Evolutionary conservation across 805 yeast species (phyloP).

Genomic region (Nakazawaea populi): DNA sequence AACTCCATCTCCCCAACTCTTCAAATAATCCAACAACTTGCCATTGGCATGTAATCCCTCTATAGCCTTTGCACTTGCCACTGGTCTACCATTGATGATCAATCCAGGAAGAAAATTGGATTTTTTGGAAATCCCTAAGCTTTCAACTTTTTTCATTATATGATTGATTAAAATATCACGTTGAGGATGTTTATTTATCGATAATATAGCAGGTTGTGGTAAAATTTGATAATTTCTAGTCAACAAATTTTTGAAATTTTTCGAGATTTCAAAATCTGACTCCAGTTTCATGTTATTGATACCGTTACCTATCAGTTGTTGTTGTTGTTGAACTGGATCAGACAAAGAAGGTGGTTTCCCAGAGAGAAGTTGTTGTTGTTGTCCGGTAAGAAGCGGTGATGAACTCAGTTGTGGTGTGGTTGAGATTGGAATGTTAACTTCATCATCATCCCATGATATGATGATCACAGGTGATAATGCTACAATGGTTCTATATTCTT

Average conservation of each 20-base stretch:
- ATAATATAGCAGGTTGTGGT: conserved; percentile 29
- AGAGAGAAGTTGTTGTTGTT: too few relatives aligned
- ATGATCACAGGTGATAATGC: conserved; percentile 25
- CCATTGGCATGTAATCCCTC: conserved; percentile 18
- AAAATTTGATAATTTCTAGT: conserved; percentile 20
- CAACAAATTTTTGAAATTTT: conserved; percentile 17
- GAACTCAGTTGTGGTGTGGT: conserved; percentile 4
- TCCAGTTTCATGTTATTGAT: background rate
- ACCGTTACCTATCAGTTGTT: background rate
- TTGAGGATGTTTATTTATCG: conserved; percentile 28
- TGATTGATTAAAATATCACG: conserved; percentile 20
- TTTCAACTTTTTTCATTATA: conserved; percentile 16
- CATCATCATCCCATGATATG: conserved; percentile 20
- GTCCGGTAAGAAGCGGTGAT: too few relatives aligned
- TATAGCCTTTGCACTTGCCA: conserved; percentile 24
- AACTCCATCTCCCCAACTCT: conserved; percentile 23
- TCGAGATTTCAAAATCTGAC: conserved; percentile 9
- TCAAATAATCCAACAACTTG: conserved; percentile 20
- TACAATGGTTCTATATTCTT: conserved; percentile 28
- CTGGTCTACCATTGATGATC: conserved; percentile 29
- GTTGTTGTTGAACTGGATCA: background rate
- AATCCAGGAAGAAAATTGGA: conserved; percentile 22
- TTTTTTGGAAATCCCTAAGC: conserved; percentile 14
- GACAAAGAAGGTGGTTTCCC: background rate
- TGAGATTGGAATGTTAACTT: conserved; percentile 6